Evolutionary conservation across 345 rosid genomes (phyloP), one percentile per base, ranked within the genome.

Genomic region (Moringa oleifera): DNA sequence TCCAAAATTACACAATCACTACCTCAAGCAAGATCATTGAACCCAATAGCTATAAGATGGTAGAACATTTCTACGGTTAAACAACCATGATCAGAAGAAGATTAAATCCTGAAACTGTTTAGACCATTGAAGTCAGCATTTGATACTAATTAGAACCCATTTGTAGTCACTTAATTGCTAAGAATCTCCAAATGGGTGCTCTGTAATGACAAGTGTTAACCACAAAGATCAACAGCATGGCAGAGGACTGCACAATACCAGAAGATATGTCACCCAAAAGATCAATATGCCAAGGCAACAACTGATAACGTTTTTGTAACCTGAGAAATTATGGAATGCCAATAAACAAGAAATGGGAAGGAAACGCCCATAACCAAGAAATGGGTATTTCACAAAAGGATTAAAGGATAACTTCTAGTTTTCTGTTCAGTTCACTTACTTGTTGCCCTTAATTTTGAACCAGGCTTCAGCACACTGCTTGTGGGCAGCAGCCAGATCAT

Each of bases 401-500:
- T 16, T 59, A 59, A 63, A 17, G 8, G 63, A 18, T 19, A 6
- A 22, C 16, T 21, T 51, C 31, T 31, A 28, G 12, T 41, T 41
- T 7, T 41, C 47, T 1, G 12, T 41, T 41, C 1, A 16, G 13
- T 41, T 41, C 12, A 41, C 86, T 80, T 71, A 88, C 97, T 74
- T 88, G 83, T 86, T 85, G 66, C 97, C 96, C 58, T 75, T 86
- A 53, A 91, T 88, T 76, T 83, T 88, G 81, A 88, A 91, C 97
- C 96, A 91, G 66, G 96, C 77, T 67, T 91, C 91, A 53, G 97
- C 96, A 79, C 97, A 91, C 17, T 81, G 91, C 20, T 81, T 85
- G 37, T 91, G 97, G 20, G 96, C 91, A 76, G 87, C 85, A 74
- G 94, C 94, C 67, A 91, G 75, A 82, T 91, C 96, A 72, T 79